These are phyloP conservation scores for Entelexis paramagnoliae DNA, from an alignment of 1,139 yeast genomes.

Conservation along the genomic window DNA sequence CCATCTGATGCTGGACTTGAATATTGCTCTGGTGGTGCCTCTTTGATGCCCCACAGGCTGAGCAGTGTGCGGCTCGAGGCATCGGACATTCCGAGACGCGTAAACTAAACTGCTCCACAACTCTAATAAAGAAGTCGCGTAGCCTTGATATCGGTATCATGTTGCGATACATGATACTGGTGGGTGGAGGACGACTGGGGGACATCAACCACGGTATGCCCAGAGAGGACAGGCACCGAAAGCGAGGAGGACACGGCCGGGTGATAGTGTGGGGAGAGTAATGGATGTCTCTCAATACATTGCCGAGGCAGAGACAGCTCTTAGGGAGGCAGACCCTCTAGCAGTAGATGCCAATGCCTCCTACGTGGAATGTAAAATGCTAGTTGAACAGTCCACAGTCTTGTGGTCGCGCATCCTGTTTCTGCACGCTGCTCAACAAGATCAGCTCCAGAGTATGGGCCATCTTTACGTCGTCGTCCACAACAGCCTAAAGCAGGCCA, in stretches of 20 bases:
- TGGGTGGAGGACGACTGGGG: too few relatives aligned
- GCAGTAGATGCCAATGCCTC: slow-evolving; percentile 32
- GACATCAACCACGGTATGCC: too few relatives aligned
- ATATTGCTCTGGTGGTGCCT: not conserved
- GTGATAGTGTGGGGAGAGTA: too few relatives aligned
- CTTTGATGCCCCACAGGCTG: slow-evolving; percentile 5
- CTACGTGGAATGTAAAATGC: slow-evolving; percentile 26
- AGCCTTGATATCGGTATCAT: not conserved
- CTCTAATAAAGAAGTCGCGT: not conserved
- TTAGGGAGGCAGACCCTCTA: slow-evolving; percentile 33
- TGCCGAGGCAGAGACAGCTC: slow-evolving; percentile 31
- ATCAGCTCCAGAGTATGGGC: slow-evolving; percentile 28
- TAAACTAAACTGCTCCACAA: not conserved
- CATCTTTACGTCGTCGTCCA: slow-evolving; percentile 19
- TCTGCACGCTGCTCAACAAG: slow-evolving; percentile 28
- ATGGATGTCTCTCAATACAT: slow-evolving; percentile 25
- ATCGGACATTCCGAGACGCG: slow-evolving; percentile 7
- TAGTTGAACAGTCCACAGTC: slow-evolving; percentile 30
- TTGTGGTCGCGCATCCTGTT: slow-evolving; percentile 33
- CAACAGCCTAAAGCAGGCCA: slow-evolving; percentile 15
- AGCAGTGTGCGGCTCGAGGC: slow-evolving; percentile 6
- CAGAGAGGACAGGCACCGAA: too few relatives aligned
- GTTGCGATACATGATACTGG: not conserved
- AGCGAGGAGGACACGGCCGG: too few relatives aligned
- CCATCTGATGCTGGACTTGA: too few relatives aligned